Conservation (phyloP, 2,329 filamentous ascomycete species). For the Claviceps purpurea region DNA sequence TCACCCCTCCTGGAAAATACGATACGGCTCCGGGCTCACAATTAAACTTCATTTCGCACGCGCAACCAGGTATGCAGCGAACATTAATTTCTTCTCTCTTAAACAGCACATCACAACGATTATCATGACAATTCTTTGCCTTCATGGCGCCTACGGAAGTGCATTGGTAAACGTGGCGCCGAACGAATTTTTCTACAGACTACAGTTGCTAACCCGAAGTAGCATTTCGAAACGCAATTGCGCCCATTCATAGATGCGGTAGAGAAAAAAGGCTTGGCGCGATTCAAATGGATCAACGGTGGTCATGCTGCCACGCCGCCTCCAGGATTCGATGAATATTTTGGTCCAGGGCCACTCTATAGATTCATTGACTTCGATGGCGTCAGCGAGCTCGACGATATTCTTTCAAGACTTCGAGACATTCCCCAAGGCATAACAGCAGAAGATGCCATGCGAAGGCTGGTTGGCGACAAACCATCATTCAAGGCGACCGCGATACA, state of each 20-base stretch:
- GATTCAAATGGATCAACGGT: slow-evolving; percentile 5
- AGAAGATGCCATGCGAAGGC: slow-evolving; percentile 1
- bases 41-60: too few relatives aligned
- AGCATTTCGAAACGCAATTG: slow-evolving; percentile 3
- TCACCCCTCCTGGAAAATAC: background rate
- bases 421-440: background rate
- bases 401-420: background rate
- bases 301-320: background rate
- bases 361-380: slow-evolving; percentile 4
- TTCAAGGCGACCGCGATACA: background rate
- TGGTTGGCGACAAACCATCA: background rate
- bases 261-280: background rate
- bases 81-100: too few relatives aligned
- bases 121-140: slow-evolving; percentile 4
- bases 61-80: too few relatives aligned
- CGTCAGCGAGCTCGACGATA: background rate
- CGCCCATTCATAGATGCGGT: slow-evolving; percentile 1
- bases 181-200: too few relatives aligned
- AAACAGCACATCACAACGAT: background rate
- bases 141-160: slow-evolving; percentile 4
- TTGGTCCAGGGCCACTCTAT: slow-evolving; percentile 1
- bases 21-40: too few relatives aligned
- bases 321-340: slow-evolving; percentile 1
- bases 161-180: background rate
- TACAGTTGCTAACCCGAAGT: background rate